phyloP scores from a whole-genome alignment of 441 rosid genomes.

The Theobroma grandiflorum region DNA sequence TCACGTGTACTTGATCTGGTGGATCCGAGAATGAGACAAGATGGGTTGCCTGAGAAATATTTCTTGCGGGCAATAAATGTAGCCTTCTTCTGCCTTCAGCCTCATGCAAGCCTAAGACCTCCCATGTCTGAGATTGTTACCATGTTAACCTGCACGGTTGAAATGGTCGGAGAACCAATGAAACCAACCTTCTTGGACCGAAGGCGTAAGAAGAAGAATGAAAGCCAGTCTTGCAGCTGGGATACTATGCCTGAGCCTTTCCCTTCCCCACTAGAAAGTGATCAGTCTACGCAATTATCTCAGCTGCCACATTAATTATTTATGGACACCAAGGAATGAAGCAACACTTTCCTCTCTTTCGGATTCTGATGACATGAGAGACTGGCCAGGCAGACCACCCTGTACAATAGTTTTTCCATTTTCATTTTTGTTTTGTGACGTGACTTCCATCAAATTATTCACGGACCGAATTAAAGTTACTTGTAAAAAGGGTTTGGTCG shows the following conservation, averaged over 20 bases:
- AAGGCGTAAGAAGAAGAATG: constrained; percentile 32
- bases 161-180: constrained; percentile 41
- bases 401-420: too few relatives aligned
- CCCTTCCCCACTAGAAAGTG: constrained; percentile 44
- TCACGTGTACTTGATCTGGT: constrained; percentile 46
- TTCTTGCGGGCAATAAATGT: constrained; percentile 51
- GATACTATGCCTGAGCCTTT: constrained; percentile 53
- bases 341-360: too few relatives aligned
- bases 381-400: too few relatives aligned
- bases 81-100: constrained; percentile 68
- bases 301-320: not conserved
- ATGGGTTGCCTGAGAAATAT: constrained; percentile 48
- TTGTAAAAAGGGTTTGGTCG: too few relatives aligned
- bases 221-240: constrained; percentile 41
- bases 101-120: constrained; percentile 57
- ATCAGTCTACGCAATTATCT: not conserved
- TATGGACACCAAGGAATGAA: too few relatives aligned
- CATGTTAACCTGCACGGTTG: constrained; percentile 56
- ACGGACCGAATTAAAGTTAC: too few relatives aligned
- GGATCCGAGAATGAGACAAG: constrained; percentile 52
- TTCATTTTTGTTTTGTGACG: too few relatives aligned
- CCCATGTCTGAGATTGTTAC: constrained; percentile 69
- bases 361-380: too few relatives aligned
- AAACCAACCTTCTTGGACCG: constrained; percentile 52
- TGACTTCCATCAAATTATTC: too few relatives aligned